phyloP scores from a whole-genome alignment of 305 asterid genomes.

The Solanum hybrid region DNA sequence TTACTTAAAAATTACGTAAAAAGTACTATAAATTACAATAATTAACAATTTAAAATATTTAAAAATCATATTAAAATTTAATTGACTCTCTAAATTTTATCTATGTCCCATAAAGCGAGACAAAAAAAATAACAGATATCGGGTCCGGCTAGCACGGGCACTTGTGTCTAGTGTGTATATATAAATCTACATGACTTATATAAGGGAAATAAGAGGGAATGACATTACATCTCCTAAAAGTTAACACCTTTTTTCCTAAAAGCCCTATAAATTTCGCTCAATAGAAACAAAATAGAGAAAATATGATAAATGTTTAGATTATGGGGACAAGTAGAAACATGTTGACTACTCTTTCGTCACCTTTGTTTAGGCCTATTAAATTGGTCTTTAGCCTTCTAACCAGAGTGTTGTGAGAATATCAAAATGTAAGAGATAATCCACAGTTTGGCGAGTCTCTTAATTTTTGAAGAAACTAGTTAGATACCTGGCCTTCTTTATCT shows the following conservation, averaged over 20 bases:
- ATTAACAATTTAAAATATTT: no score
- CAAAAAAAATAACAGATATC: background rate
- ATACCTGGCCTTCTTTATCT: constrained; percentile 80
- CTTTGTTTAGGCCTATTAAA: background rate
- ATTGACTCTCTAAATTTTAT: background rate
- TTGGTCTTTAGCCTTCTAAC: background rate
- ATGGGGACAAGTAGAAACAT: background rate
- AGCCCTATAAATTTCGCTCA: background rate
- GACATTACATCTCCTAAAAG: background rate
- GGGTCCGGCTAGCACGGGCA: background rate
- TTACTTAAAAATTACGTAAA: no score
- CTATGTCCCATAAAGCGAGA: background rate
- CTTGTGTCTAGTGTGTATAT: background rate
- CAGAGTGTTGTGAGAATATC: background rate
- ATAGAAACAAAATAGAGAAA: background rate
- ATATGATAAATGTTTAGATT: background rate
- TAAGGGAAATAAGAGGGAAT: background rate
- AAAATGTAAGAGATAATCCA: background rate
- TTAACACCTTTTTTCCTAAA: background rate
- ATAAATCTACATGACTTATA: background rate
- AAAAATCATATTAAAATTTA: background rate
- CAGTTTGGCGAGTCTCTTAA: background rate
- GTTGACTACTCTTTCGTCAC: background rate
- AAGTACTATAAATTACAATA: background rate
- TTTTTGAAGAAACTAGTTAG: constrained; percentile 1